A percentile compares a stretch with the other conserved stretches of the same genome.
phyloP scores from a whole-genome alignment of 148 eudicot species.

The Vaccinium macrocarpon region DNA sequence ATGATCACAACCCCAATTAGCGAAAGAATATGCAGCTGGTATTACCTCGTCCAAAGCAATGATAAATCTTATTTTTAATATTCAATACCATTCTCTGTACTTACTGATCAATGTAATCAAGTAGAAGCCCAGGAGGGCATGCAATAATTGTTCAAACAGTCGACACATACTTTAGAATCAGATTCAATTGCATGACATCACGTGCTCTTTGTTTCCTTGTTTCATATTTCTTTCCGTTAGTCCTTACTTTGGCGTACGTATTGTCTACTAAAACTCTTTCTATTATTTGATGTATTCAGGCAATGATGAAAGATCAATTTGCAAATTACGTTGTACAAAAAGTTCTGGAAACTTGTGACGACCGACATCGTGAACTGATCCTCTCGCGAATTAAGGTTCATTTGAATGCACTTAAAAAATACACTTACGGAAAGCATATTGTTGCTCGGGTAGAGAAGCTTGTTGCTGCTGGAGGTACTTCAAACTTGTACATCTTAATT shows the following conservation, averaged over 20 bases:
- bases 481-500: neutral
- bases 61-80: neutral
- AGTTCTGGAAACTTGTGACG: conserved; percentile 90
- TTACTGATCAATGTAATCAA: neutral
- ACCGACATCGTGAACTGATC: conserved; percentile 77
- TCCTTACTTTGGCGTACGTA: neutral
- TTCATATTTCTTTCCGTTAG: neutral
- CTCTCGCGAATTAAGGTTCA: conserved; percentile 82
- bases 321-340: conserved; percentile 96
- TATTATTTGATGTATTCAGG: conserved; percentile 40
- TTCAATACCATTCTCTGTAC: neutral
- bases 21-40: neutral
- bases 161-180: neutral
- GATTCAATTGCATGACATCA: neutral
- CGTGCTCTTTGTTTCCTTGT: neutral
- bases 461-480: conserved; percentile 88
- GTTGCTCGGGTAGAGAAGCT: conserved; percentile 98
- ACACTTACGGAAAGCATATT: conserved; percentile 92
- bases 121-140: neutral
- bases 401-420: conserved; percentile 82
- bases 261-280: neutral
- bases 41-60: neutral
- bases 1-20: neutral
- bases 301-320: conserved; percentile 98
- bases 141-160: neutral